Base-by-base conservation (phyloP, 1,139 yeast species). In the Magnusiomyces magnusii region DNA sequence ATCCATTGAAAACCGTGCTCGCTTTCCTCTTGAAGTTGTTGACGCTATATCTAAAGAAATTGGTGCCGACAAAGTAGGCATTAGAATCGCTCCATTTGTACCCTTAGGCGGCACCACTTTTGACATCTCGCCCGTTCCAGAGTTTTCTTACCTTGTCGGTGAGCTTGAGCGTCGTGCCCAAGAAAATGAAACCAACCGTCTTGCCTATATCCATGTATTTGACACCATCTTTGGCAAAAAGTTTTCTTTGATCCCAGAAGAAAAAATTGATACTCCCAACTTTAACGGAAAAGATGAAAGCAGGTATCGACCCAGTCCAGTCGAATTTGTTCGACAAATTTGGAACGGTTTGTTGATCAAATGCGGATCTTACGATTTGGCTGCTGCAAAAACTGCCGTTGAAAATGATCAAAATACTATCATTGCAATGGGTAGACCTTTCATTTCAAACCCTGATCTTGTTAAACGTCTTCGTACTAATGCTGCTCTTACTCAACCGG, bases 11-110 rank as follows among this genome's bases (percentile, higher is more conserved):
- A 86, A 85, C 73, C 77, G 89, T 63, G 78, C 85, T 28, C 75
- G 87, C 60, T 78, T 85, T 64, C 64, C 77, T 13, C 73, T 85
- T 50, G 86, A 84, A 66, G 75, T 84, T 28, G 71, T 85, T 53
- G 87, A 83, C 63, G 81, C 79, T 15, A 67, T 81, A 15, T 54
- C 58, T 31, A 67, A 60, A 7, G 69, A 66, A 10, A 70, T 85
- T 61, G 89, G 88, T 36, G 78, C 81, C 25, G 76, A 76, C 15
- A 78, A 75, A 62, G 74, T 82, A 34, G 87, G 81, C 34, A 70
- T 85, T 59, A 77, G 91, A 70, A 65, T 86, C 15, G 82, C 89
- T 10, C 91, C 92, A 53, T 83, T 80, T 76, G 75, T 78, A 25
- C 65, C 64, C 2, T 73, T 75, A 47, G 60, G 57, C 31, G 58